Evolutionary conservation across 352 stramenopile genomes (phyloP), one percentile per base, ranked within the genome.

Genomic region (Pythium dissimile): DNA sequence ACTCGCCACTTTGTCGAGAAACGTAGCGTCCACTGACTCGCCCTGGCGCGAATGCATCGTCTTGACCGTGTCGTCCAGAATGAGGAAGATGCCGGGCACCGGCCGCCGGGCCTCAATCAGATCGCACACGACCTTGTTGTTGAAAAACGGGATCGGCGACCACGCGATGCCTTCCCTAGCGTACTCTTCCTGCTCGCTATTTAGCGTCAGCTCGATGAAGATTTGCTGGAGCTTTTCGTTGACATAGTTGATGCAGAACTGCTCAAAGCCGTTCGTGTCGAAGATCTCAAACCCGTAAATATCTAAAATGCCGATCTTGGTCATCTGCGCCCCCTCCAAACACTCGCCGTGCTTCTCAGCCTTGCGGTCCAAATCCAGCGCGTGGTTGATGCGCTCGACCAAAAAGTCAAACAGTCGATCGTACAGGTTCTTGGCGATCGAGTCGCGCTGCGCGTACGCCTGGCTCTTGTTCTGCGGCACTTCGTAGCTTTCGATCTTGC

Each of bases 271-370:
- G 64, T 98, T 98, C 34, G 86, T 87, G 46, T 97, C 76, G 54
- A 98, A 98, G 20, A 89, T 89, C 66, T 99, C 96, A 77, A 99
- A 99, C 1, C 96, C 94, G 65, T 98, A 99, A 55, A 99, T 98
- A 64, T 99, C 96, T 32, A 98, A 72, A 28, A 98, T 95, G 44
- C 92, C 90, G 64, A 98, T 87, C 49, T 68, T 94, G 16, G 73
- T 83, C 75, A 92, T 87, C 16, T 85, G 62, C 62, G 87, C 44
- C 59, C 86, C 80, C 32, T 91, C 77, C 41, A 92, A 44, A 8
- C 87, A 74, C 56, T 95, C 79, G 28, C 82, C 81, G 45, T 84
- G 79, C 39, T 91, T 89, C 48, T 92, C 81, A 1, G 79, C 80
- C 37, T 89, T 88, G 54, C 89, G 88, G 39, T 94, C 81, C 52